Base-by-base conservation (phyloP, 805 yeast species). In the Yamadazyma paraphyllophila region DNA sequence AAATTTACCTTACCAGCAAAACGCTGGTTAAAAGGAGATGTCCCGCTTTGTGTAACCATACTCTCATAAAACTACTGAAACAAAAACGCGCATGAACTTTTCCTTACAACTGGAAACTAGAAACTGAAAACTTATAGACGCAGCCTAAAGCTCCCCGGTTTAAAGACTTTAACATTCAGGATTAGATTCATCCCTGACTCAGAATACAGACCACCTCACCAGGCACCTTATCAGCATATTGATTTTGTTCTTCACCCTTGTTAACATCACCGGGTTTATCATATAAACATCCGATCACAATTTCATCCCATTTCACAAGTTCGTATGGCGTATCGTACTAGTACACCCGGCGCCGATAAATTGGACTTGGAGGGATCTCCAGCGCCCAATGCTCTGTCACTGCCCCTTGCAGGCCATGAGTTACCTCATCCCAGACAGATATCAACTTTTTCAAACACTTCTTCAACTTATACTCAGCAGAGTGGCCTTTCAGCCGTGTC, bases 401-500 rank as follows among this genome's bases (percentile, higher is more conserved):
- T 17, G 38, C 24, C 24, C 13, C n/a, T 16, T 35, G 3, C 24
- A 5, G 17, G 13, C 39, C 39, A 9, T 4, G 31, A 29, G 4
- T 29, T 29, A 4, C 31, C 11, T 4, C 31, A 29, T 13, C 44
- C 11, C 27, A 41, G 52, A 32, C 49, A 49, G 34, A 40, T 46
- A 38, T 49, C 52, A 10, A 41, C 34, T 24, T 34, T 27, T 11
- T 35, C 40, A 12, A 42, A 42, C 25, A 17, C 41, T 6, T 49
- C 50, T 7, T 49, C 53, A n/a, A 46, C 53, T 7, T 44, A 49
- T 35, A 45, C 53, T 2, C 48, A 56, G 39, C 63, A 60, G 25
- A 61, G 69, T 12, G 55, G 55, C 24, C 51, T 47, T 16, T 46
- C 51, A 12, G 45, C 43, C 20, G 47, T 49, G 5, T 53, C 59